Conservation (phyloP, 192 early-diverging fungal genomes). For the Coemansia sp. region DNA sequence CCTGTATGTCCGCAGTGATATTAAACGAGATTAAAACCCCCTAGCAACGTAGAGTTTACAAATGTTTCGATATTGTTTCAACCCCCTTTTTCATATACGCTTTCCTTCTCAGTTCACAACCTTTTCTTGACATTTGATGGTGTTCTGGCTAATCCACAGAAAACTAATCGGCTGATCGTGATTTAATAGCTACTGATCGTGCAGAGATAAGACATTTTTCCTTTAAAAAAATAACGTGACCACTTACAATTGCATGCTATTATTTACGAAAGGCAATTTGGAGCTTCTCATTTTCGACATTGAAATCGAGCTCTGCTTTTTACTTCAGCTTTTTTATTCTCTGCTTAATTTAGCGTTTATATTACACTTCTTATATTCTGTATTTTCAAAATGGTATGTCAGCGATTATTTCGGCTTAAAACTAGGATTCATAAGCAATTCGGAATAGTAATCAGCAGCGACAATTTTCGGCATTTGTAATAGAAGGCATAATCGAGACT, state of each 20-base stretch:
- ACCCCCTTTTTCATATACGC: too few species aligned
- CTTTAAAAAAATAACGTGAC: neutral
- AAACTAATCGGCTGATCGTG: neutral
- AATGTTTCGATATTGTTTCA: too few species aligned
- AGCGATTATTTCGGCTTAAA: too few species aligned
- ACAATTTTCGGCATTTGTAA: too few species aligned
- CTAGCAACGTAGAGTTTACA: neutral
- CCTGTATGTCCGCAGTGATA: constrained; percentile 5
- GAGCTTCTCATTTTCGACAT: neutral
- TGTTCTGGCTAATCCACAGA: too few species aligned
- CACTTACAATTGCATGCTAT: neutral
- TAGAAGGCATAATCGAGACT: neutral
- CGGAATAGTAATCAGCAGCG: too few species aligned
- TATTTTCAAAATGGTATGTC: neutral
- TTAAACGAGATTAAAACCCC: neutral
- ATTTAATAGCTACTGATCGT: neutral
- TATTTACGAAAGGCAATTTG: neutral
- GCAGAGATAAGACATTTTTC: neutral
- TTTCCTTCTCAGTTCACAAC: too few species aligned
- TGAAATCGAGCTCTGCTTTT: too few species aligned
- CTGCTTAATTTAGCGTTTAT: neutral
- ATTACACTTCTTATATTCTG: neutral
- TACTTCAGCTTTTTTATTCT: constrained; percentile 10
- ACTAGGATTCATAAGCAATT: too few species aligned
- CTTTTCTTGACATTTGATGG: too few species aligned